These are phyloP conservation scores for Perkinsus chesapeaki DNA, from an alignment of 169 alveolate genomes.

Conservation along the genomic window DNA sequence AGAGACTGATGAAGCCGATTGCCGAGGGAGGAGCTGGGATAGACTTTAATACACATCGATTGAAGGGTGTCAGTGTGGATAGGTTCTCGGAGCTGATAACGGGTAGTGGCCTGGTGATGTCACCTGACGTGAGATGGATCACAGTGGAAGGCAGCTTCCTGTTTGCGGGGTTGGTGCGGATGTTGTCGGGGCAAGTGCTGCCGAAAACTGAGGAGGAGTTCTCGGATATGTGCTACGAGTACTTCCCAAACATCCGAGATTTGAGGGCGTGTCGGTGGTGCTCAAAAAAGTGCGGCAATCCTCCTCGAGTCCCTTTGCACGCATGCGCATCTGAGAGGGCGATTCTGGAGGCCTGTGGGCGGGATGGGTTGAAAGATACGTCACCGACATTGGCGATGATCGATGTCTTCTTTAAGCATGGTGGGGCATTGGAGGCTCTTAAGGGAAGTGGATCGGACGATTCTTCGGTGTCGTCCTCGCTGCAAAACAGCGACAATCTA, in stretches of 20 bases:
- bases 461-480: neutral
- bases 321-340: neutral
- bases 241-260: neutral
- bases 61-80: neutral
- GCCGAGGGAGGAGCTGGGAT: neutral
- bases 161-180: neutral
- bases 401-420: neutral
- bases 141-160: neutral
- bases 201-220: neutral
- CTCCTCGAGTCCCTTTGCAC: neutral
- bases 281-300: neutral
- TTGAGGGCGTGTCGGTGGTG: neutral
- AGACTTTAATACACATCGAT: neutral
- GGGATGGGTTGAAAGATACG: neutral
- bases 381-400: neutral
- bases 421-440: neutral
- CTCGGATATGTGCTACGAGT: neutral
- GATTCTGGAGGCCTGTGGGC: neutral
- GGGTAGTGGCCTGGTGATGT: neutral
- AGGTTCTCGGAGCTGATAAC: neutral
- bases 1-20: neutral
- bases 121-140: neutral
- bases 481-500: too few relatives aligned
- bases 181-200: neutral
- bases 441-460: neutral